phyloP scores from a whole-genome alignment of 2,329 filamentous ascomycete genomes.

The Cladosporium oxysporum region DNA sequence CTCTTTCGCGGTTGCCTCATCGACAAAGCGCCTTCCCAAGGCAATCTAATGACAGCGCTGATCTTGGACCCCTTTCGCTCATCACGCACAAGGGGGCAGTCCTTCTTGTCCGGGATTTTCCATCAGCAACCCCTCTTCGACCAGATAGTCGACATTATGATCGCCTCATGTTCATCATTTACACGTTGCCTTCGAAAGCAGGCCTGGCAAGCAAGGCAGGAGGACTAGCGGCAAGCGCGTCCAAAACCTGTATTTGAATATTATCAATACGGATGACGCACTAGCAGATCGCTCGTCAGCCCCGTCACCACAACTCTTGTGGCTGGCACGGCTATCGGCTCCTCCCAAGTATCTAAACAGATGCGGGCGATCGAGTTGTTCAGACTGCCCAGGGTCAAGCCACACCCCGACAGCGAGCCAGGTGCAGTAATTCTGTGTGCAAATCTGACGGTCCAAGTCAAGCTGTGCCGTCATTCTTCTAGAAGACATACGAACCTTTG shows the following conservation, averaged over 20 bases:
- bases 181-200: neutral
- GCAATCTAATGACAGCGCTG: neutral
- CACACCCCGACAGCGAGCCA: neutral
- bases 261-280: constrained; percentile 7
- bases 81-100: neutral
- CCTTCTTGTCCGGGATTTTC: neutral
- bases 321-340: constrained; percentile 6
- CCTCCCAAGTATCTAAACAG: neutral
- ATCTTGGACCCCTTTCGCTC: neutral
- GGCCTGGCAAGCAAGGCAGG: neutral
- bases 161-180: neutral
- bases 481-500: neutral
- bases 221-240: neutral
- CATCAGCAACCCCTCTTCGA: neutral
- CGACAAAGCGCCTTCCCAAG: neutral
- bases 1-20: neutral
- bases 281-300: neutral
- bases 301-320: neutral
- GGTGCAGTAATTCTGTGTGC: neutral
- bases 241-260: constrained; percentile 4
- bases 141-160: neutral
- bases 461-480: neutral
- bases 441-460: neutral
- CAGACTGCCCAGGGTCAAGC: neutral
- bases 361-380: neutral